These are phyloP conservation scores for Kalmanozyma brasiliensis DNA, from an alignment of 1,284 basidiomycete species.

Conservation along the genomic window DNA sequence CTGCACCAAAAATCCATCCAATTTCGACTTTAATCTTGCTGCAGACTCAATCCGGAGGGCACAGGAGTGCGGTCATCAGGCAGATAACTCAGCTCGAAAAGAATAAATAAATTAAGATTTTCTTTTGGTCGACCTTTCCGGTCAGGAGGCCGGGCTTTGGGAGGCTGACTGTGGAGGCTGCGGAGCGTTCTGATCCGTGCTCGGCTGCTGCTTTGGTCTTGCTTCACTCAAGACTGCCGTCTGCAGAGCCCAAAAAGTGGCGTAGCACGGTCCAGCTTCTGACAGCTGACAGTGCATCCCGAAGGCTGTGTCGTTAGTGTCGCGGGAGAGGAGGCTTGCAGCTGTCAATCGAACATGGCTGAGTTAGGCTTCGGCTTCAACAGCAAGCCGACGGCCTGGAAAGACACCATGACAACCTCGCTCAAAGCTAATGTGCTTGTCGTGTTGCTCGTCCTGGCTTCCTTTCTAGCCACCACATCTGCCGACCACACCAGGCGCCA, in stretches of 20 bases:
- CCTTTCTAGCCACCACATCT: slow-evolving; percentile 10
- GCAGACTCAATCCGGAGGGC: slow-evolving; percentile 21
- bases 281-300: too few species aligned
- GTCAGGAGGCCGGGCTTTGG: too few species aligned
- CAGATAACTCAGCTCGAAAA: slow-evolving; percentile 3
- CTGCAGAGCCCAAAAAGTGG: too few species aligned
- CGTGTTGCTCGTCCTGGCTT: slow-evolving; percentile 3
- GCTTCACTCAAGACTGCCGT: too few species aligned
- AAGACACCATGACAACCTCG: background rate
- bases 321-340: too few species aligned
- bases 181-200: slow-evolving; percentile 28
- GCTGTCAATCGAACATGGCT: too few species aligned
- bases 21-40: slow-evolving; percentile 4
- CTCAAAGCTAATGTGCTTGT: background rate
- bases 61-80: slow-evolving; percentile 33
- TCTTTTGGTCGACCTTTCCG: background rate
- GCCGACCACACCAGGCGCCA: background rate
- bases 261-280: too few species aligned
- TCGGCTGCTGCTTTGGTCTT: slow-evolving; percentile 5
- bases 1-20: background rate
- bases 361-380: too few species aligned
- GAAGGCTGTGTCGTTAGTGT: too few species aligned
- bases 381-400: too few species aligned
- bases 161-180: slow-evolving; percentile 13
- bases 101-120: background rate